These are phyloP conservation scores for Stephania japonica DNA, from an alignment of 164 flowering plant species.

Conservation along the genomic window DNA sequence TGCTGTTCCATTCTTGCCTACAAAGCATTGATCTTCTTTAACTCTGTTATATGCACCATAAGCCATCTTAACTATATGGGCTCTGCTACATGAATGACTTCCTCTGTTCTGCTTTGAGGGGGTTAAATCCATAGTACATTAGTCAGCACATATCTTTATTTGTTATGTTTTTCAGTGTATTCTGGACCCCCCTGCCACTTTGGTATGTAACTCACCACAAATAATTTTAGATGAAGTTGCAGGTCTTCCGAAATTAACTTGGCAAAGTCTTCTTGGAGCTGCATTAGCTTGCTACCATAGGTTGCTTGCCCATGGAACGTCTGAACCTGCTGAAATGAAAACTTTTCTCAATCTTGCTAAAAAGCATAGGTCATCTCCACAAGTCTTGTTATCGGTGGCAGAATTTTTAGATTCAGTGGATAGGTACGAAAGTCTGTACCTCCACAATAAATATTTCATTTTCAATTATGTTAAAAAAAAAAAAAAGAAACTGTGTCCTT, in stretches of 20 bases:
- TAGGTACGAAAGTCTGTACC: conserved; percentile 37
- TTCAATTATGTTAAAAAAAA: background rate
- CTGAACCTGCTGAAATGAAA: conserved; percentile 29
- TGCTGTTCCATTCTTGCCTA: no score
- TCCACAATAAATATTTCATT: background rate
- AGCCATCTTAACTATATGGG: no score
- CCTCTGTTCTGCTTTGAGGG: no score
- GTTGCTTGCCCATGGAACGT: conserved; percentile 9
- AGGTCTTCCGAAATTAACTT: conserved; percentile 41
- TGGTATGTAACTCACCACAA: background rate
- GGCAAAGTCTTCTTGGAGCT: conserved; percentile 76
- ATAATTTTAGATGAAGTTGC: conserved; percentile 38
- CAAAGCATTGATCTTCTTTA: no score
- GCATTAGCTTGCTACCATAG: conserved; percentile 50
- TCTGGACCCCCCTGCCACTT: background rate
- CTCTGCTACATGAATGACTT: no score
- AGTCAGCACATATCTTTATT: no score
- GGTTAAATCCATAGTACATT: no score
- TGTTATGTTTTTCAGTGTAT: background rate
- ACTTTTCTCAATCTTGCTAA: conserved; percentile 50
- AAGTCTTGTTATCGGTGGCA: conserved; percentile 69
- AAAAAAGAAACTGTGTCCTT: background rate
- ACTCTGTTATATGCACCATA: no score
- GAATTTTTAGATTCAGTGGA: conserved; percentile 53
- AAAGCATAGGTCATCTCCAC: conserved; percentile 51